phyloP scores from a whole-genome alignment of 805 yeast genomes.

The Pichia thaimueangensis region DNA sequence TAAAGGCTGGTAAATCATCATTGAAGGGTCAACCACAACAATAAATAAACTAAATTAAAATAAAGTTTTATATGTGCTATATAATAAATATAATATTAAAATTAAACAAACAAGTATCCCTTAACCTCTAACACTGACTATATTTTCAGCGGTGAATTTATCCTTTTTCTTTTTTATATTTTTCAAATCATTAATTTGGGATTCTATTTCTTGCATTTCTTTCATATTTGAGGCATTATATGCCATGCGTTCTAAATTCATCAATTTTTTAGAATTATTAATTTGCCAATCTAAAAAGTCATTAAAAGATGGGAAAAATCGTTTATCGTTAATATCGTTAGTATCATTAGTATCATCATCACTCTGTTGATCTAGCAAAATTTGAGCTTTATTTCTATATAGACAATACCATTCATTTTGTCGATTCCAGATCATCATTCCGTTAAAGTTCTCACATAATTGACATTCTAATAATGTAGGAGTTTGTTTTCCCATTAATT shows the following conservation, averaged over 20 bases:
- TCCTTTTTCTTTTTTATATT: conserved; percentile 10
- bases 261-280: conserved; percentile 10
- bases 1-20: conserved; percentile 95
- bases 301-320: conserved; percentile 21
- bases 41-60: too few species aligned
- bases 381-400: conserved; percentile 6
- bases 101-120: too few species aligned
- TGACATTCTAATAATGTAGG: conserved; percentile 29
- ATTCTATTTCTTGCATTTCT: conserved; percentile 15
- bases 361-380: conserved; percentile 2
- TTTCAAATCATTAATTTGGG: conserved; percentile 15
- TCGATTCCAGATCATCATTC: conserved; percentile 25
- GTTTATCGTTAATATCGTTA: conserved; percentile 20
- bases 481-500: conserved; percentile 25
- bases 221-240: conserved; percentile 14
- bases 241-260: conserved; percentile 17
- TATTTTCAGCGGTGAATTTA: conserved; percentile 1
- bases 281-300: conserved; percentile 24
- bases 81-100: too few species aligned
- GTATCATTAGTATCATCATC: background rate
- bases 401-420: conserved; percentile 29
- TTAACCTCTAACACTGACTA: conserved; percentile 11
- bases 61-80: too few species aligned
- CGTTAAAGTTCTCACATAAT: conserved; percentile 24
- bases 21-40: conserved; percentile 45